Evolutionary conservation across 768 basidiomycete genomes (phyloP), one percentile per base, ranked within the genome.

Genomic region (Strobilomyces echinocephalus): DNA sequence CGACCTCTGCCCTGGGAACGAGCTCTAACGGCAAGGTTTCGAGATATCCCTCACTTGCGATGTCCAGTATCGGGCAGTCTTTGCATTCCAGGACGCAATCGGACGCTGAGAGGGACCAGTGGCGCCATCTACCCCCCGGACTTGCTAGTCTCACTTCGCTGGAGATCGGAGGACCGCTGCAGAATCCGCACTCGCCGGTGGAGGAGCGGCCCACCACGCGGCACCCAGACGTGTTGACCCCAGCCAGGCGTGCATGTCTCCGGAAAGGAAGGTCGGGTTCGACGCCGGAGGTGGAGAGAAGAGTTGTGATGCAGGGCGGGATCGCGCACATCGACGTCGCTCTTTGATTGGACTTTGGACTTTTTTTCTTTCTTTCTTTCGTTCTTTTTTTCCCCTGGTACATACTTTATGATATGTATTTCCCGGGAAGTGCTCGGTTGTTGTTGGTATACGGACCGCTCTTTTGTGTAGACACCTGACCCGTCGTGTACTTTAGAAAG

Each of bases 41-140:
- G 5, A 67, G 69, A 8, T 69, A 69, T 45, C 67, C 67, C 4
- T 69, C 67, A 2, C 54, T 70, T 8, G 52, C 64, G 16, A 2
- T 49, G 3, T 68, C 67, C 10, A 70, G 55, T 15, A 4, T 45
- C 4, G 44, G 33, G 15, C 40, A 14, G 33, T 54, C 62, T 8
- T 59, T 55, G 12, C 54, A 7, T 1, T 50, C 53, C 28, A 50
- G 39, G 11, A 47, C 53, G 26, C 58, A 40, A 26, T 52, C 60
- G 1, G 64, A 65, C 10, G 34, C 28, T 18, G 49, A 26, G 8
- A 53, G 53, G 3, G 67, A 69, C 43, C 24, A 24, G 24, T 69
- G 67, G 67, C 57, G 53, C 33, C 54, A 64, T 42, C 59, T 39
- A 6, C 67, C 67, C 14, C 7, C 55, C 18, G 67, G 69, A 16